These are phyloP conservation scores for Colletotrichum musicola DNA, from an alignment of 2,329 filamentous ascomycete genomes.

Conservation along the genomic window DNA sequence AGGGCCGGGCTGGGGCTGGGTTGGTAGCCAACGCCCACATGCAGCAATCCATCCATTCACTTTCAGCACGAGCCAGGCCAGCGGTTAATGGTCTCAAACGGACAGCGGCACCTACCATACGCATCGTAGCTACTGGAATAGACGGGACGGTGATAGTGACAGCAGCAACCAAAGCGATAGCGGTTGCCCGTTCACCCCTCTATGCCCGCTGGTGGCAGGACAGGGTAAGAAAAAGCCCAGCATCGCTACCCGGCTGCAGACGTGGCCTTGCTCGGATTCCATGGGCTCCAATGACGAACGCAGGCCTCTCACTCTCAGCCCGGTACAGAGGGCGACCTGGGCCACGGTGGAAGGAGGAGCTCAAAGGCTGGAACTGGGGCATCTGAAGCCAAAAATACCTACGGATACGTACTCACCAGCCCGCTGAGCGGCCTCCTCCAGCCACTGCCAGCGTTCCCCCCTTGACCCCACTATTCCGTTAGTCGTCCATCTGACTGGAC, in stretches of 20 bases:
- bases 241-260: conserved; percentile 3
- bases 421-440: conserved; percentile 13
- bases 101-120: not conserved
- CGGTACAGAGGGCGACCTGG: not conserved
- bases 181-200: not conserved
- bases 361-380: no score
- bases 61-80: not conserved
- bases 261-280: conserved; percentile 7
- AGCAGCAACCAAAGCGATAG: not conserved
- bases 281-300: conserved; percentile 23
- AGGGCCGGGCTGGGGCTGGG: not conserved
- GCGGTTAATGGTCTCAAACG: not conserved
- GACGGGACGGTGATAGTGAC: not conserved
- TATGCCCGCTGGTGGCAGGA: not conserved
- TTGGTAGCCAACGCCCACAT: not conserved
- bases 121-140: not conserved
- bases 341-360: conserved; percentile 3
- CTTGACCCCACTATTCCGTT: not conserved
- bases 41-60: not conserved
- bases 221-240: not conserved
- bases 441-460: conserved; percentile 21
- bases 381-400: conserved; percentile 37
- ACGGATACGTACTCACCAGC: not conserved
- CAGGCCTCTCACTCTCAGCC: not conserved
- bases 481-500: conserved; percentile 22